These are phyloP conservation scores for Alternaria sp. DNA, from an alignment of 2,329 filamentous ascomycete species.

Conservation along the genomic window DNA sequence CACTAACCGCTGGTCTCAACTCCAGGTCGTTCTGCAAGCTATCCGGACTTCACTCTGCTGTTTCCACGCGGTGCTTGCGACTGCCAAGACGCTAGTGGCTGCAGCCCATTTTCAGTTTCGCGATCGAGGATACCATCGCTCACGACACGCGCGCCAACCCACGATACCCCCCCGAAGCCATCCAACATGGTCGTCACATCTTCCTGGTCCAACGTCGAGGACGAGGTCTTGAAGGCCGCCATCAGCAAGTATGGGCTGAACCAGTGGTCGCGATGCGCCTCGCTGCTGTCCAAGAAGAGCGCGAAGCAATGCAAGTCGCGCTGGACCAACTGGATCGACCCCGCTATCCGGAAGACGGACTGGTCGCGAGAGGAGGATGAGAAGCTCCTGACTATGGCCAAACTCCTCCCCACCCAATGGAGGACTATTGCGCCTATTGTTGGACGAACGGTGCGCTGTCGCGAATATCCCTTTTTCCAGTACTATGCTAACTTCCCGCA, in stretches of 20 bases:
- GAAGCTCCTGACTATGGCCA: slow-evolving; percentile 93
- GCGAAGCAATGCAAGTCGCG: slow-evolving; percentile 98
- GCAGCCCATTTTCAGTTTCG: slow-evolving; percentile 27
- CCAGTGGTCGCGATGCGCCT: slow-evolving; percentile 98
- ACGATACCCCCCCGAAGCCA: slow-evolving; percentile 56
- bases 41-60: neutral
- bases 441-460: slow-evolving; percentile 69
- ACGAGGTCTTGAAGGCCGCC: slow-evolving; percentile 92
- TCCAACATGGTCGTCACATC: slow-evolving; percentile 50
- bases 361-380: slow-evolving; percentile 99
- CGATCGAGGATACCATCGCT: slow-evolving; percentile 22
- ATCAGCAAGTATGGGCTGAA: slow-evolving; percentile 53
- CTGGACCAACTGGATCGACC: slow-evolving; percentile 98
- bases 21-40: neutral
- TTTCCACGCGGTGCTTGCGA: neutral
- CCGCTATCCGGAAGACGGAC: slow-evolving; percentile 97
- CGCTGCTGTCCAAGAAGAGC: slow-evolving; percentile 93
- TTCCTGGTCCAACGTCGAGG: slow-evolving; percentile 68
- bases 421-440: slow-evolving; percentile 97
- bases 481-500: neutral
- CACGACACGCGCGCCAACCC: slow-evolving; percentile 12
- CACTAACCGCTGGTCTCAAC: neutral
- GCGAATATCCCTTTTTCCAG: neutral
- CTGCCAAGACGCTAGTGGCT: slow-evolving; percentile 29
- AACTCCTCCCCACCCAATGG: slow-evolving; percentile 99